Conservation (phyloP, 345 rosid genomes). For the Pelargonium nanum region DNA sequence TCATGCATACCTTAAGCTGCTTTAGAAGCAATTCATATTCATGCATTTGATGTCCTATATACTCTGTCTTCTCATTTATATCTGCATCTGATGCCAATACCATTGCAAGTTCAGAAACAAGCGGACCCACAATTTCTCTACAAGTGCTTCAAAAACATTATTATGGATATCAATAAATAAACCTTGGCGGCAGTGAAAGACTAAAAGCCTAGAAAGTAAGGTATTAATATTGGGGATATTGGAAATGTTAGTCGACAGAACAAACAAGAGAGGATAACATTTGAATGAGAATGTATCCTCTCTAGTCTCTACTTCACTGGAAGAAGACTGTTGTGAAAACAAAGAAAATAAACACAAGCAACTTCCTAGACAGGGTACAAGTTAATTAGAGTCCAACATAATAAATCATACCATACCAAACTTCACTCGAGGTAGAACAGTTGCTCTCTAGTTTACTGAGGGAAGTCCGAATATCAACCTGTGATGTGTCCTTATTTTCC, state of each 20-base stretch:
- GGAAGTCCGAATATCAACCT: constrained; percentile 14
- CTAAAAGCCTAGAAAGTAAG: background rate
- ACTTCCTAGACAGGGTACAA: constrained; percentile 4
- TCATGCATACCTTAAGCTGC: constrained; percentile 46
- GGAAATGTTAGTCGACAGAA: background rate
- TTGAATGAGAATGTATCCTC: background rate
- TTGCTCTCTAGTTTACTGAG: constrained; percentile 16
- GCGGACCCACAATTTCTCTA: constrained; percentile 27
- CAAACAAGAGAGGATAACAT: too few species aligned
- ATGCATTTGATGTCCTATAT: constrained; percentile 40
- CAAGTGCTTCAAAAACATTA: constrained; percentile 19
- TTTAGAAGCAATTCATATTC: constrained; percentile 49
- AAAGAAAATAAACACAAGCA: too few species aligned
- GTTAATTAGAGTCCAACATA: constrained; percentile 2
- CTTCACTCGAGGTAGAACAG: constrained; percentile 17
- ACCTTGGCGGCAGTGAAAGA: background rate
- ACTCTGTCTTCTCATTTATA: constrained; percentile 26
- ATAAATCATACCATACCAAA: constrained; percentile 19
- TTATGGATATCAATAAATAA: background rate
- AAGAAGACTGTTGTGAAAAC: too few species aligned
- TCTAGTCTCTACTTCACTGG: too few species aligned
- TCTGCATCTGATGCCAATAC: constrained; percentile 21
- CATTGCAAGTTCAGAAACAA: constrained; percentile 27
- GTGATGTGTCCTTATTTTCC: constrained; percentile 21
- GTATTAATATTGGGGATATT: background rate